A percentile compares a stretch with the other conserved stretches of the same genome.
Conservation (phyloP, 2,329 filamentous ascomycete genomes). For the Talaromyces sp. region DNA sequence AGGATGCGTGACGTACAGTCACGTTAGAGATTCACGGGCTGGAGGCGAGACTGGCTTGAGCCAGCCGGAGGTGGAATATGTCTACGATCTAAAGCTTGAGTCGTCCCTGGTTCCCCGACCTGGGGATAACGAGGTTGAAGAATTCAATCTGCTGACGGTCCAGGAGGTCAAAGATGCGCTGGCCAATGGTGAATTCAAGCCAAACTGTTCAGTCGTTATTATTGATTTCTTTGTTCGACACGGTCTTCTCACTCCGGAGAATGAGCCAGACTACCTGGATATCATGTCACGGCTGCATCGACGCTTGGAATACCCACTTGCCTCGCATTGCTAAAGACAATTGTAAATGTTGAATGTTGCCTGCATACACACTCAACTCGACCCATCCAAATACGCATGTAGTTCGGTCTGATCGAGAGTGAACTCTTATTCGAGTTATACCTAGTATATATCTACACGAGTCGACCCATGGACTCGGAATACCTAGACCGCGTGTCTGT, state of each 20-base stretch:
- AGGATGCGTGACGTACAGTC: conserved; percentile 81
- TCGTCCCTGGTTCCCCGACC: conserved; percentile 70
- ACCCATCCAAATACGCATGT: no score
- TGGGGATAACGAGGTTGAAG: conserved; percentile 85
- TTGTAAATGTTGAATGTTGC: background rate
- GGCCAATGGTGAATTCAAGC: conserved; percentile 78
- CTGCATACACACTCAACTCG: background rate
- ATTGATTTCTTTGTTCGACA: conserved; percentile 90
- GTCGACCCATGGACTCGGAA: no score
- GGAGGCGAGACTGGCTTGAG: conserved; percentile 80
- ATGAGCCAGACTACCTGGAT: conserved; percentile 70
- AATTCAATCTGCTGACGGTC: conserved; percentile 76
- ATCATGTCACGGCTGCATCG: conserved; percentile 36
- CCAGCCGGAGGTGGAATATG: conserved; percentile 88
- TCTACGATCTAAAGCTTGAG: conserved; percentile 84
- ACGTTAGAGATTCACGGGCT: conserved; percentile 74
- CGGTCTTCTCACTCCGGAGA: conserved; percentile 75
- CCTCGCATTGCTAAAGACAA: conserved; percentile 13
- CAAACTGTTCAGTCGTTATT: conserved; percentile 83
- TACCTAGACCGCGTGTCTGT: no score
- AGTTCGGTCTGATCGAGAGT: no score
- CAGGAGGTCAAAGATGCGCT: conserved; percentile 74
- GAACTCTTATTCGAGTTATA: no score
- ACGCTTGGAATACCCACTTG: conserved; percentile 20
- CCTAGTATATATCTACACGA: background rate